Base-by-base conservation (phyloP, 352 stramenopile species). In the Thalassiosira ordinaria region DNA sequence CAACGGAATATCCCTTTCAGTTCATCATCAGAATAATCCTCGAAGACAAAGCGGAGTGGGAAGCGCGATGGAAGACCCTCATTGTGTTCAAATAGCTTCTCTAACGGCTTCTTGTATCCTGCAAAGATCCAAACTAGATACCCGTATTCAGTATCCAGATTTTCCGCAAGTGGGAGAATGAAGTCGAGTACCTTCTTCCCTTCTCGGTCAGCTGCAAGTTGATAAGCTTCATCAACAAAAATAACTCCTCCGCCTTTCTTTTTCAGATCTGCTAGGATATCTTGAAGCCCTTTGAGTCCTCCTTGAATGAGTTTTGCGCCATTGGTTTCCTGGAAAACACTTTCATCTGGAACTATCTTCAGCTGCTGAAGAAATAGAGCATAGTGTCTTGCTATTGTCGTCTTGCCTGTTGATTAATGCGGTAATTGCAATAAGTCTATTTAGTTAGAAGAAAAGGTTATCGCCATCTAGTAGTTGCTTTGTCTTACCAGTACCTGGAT, bases 141-240 rank as follows among this genome's bases (percentile, higher is more conserved):
- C 9, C 64, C 67, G 46, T 78, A 78, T 35, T 78, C 69, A 26
- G 69, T 78, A 22, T 53, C 49, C 14, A 78, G 22, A 26, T 29
- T 62, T 27, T 78, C 69, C n/a, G 69, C 69, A 71, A 78, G 49
- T 63, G 69, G 69, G 20, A 78, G 39, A 29, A 78, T 78, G 35
- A 78, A 78, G 33, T 78, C 69, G 3, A 78, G 69, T 16, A 78
- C 69, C 24, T 71, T 78, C 26, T 78, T 78, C 16, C 69, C 69
- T 49, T 78, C 57, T 13, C 39, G 44, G 65, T 78, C 74, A 0
- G 94, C 93, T 31, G 97, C 92, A 27, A 98, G 59, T 31, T 97
- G 92, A 64, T 97, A 97, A 33, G 95, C 95, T 70, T 98, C 96
- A 60, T 98, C 96, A 41, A 98, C 95, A 67, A 98, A 97, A n/a